Evolutionary conservation across 202 grass and related monocot species (phyloP), one percentile per base, ranked within the genome.

Genomic region (Eragrostis tef): DNA sequence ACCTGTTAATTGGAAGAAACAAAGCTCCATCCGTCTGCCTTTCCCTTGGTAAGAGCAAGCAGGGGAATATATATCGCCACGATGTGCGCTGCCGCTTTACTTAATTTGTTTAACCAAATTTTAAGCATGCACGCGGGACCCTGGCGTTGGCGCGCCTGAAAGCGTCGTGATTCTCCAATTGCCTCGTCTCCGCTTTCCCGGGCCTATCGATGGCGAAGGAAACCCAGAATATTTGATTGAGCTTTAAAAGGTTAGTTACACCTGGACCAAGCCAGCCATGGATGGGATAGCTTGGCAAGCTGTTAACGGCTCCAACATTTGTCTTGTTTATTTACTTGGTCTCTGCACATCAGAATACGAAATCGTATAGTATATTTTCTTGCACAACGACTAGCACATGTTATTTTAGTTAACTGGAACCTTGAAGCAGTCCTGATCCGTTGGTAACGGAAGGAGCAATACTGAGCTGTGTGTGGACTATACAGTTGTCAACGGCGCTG

Each of bases 81-180:
- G 8, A 14, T 62, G 46, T n/a, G 34, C 19, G 31, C 64, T 36
- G 48, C 21, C 16, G 42, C 22, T 65, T 62, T 22, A 46, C 13
- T 75, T 50, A 70, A 25, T 62, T 77, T 50, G 73, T 51, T 49
- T n/a, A n/a, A n/a, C n/a, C 41, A 45, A 58, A 59, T 77, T 26
- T 48, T n/a, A 14, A 27, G 53, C 21, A 6, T 3, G 20, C 44
- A 15, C 2, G 46, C 70, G 58, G 19, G 75, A 65, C 42, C 6
- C 15, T 43, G 46, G 75, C 20, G 8, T 60, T 75, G 81, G 63
- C 20, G 67, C 67, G 34, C 46, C 75, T 31, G 2, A 86, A 80
- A 66, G 59, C 39, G 49, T 36, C 39, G 48, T 4, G 58, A 74
- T 74, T 47, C 48, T 65, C 52, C 45, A 73, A 22, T 80, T 34